Conservation (phyloP, 495 filamentous ascomycete species). For the Penicillium crystallinum region DNA sequence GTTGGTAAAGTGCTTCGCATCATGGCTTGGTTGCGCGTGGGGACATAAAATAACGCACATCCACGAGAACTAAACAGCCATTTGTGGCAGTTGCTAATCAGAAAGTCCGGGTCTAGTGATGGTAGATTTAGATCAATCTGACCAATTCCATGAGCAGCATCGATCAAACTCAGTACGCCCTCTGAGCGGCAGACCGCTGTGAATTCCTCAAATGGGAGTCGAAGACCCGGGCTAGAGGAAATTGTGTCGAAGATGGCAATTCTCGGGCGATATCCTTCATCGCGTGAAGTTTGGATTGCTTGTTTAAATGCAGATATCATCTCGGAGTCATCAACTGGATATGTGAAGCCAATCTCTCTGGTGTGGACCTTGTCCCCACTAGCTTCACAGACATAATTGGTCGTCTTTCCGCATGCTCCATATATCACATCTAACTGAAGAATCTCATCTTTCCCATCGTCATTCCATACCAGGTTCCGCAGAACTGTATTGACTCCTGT, state of each 20-base stretch:
- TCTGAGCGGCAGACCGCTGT: slow-evolving; percentile 51
- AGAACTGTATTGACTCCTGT: slow-evolving; percentile 72
- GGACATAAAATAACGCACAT: slow-evolving; percentile 72
- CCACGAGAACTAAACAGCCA: slow-evolving; percentile 74
- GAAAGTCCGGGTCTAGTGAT: slow-evolving; percentile 64
- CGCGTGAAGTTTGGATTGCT: slow-evolving; percentile 34
- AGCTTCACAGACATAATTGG: slow-evolving; percentile 62
- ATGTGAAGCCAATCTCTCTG: slow-evolving; percentile 30
- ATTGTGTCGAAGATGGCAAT: slow-evolving; percentile 73
- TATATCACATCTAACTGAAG: slow-evolving; percentile 67
- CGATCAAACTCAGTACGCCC: slow-evolving; percentile 56
- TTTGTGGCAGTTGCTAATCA: slow-evolving; percentile 75
- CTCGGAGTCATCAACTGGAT: slow-evolving; percentile 55
- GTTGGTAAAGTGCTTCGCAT: slow-evolving; percentile 69
- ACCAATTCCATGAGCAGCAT: slow-evolving; percentile 73
- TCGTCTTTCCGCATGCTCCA: slow-evolving; percentile 59
- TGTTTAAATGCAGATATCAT: slow-evolving; percentile 45
- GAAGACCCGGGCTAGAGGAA: slow-evolving; percentile 60
- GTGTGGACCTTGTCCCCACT: slow-evolving; percentile 26
- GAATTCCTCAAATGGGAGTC: slow-evolving; percentile 65
- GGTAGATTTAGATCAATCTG: slow-evolving; percentile 60
- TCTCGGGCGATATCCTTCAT: slow-evolving; percentile 36
- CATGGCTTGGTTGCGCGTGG: slow-evolving; percentile 61
- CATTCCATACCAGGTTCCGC: slow-evolving; percentile 53
- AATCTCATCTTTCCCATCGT: slow-evolving; percentile 44